Base-by-base conservation (phyloP, 2,329 filamentous ascomycete genomes). In the Colletotrichum sublineola region DNA sequence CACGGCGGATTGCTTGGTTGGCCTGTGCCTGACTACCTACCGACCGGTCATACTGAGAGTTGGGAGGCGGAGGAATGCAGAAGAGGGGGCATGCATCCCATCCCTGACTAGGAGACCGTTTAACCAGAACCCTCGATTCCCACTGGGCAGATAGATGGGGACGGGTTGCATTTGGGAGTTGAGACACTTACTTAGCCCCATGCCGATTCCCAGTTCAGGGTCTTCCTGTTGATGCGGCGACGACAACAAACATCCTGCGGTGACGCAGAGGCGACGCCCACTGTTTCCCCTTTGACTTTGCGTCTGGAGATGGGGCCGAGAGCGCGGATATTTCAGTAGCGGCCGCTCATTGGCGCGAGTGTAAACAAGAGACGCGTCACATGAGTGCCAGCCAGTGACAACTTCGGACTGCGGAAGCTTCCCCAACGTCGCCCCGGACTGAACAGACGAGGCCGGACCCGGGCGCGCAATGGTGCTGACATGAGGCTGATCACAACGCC, bases 191-290 rank as follows among this genome's bases (percentile, higher is more conserved):
- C 52, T 18, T 36, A 24, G 36, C 68, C 68, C 65, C 58, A 68
- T 72, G 69, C 66, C 29, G 8, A 7, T 57, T 12, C 61, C 65
- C 66, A 50, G 69, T 64, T 60, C 69, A 50, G 69, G 66, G 69
- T 69, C 66, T 48, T 64, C 40, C 48, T 56, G 69, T 72, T 72
- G 69, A 69, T 72, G 65, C 66, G 66, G 69, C 65, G 69, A 72
- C 66, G 58, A 60, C 11, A 31, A 68, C 69, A 69, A 64, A 69
- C 52, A 53, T 57, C 36, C 44, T 58, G 53, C 65, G 53, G 60
- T 63, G 65, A 64, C 55, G 66, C 69, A 56, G 58, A 60, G 60
- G 40, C 58, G 62, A 6, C 58, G 46, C 57, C n/a, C 33, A 40
- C 57, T 46, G 24, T 29, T 38, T 67, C 29, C 64, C 56, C 36